Percentiles rank a stretch among this genome's conserved stretches.
Conservation (phyloP, 352 stramenopile species). For the Phytophthora cryptogea region DNA sequence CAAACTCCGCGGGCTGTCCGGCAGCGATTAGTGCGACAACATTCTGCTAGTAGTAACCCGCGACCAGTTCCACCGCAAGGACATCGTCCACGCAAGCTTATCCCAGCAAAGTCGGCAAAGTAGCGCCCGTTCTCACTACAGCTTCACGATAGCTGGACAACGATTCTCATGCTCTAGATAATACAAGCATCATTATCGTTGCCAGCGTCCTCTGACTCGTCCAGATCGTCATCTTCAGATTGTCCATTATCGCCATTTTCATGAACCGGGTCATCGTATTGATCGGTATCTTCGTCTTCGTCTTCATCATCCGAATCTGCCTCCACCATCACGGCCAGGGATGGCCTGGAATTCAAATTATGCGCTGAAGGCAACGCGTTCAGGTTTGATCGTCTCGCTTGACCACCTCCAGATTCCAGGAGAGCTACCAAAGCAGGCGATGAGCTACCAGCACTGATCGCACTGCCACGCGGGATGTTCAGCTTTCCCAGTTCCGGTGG, state of each 20-base stretch:
- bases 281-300: constrained; percentile 12
- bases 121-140: not conserved
- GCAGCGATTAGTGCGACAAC: constrained; percentile 20
- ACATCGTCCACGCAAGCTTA: constrained; percentile 6
- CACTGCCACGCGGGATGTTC: not conserved
- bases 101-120: not conserved
- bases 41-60: constrained; percentile 16
- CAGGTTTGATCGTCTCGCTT: constrained; percentile 7
- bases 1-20: constrained; percentile 36
- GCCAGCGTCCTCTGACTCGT: constrained; percentile 11
- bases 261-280: constrained; percentile 6
- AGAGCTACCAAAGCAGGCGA: not conserved
- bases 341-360: constrained; percentile 1
- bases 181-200: not conserved
- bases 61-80: not conserved
- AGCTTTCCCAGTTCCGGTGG: constrained; percentile 18
- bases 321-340: constrained; percentile 23
- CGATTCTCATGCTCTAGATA: not conserved
- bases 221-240: not conserved
- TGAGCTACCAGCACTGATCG: not conserved
- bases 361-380: constrained; percentile 5
- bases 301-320: constrained; percentile 25
- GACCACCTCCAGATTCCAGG: not conserved
- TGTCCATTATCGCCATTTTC: constrained; percentile 6
- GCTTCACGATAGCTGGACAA: not conserved